Evolutionary conservation across 2,329 filamentous ascomycete species (phyloP), one percentile per base, ranked within the genome.

Genomic region (Colletotrichum sidae): DNA sequence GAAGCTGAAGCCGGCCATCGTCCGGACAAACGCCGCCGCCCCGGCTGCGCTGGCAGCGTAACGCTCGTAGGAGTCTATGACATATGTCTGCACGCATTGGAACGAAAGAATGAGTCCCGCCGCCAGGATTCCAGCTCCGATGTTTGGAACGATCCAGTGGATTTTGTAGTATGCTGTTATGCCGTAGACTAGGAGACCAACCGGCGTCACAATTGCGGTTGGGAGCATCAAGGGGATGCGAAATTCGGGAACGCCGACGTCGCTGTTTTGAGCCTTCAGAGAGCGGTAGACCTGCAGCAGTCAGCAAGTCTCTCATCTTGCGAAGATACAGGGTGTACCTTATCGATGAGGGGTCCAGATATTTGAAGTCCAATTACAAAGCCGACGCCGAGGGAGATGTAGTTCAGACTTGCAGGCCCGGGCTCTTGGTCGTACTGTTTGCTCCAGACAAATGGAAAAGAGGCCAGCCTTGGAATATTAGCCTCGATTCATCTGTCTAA

Each of bases 1-100:
- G 54, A 90, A 85, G 1, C 83, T 76, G 42, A 88, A 87, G 0
- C 85, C 87, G 0, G 83, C 80, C 56, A 89, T 75, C 2, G 82
- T 86, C 35, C 86, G 78, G 37, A 88, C 77, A 3, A 88, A 81
- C 0, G 85, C 84, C 11, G 84, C 84, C 0, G 68, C 68, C 1
- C 66, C 66, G 10, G 67, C 63, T 1, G 68, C 68, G 37, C 68
- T 69, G 13, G 68, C 68, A 1, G 66, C 61, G 44, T 69, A 69
- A 3, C 66, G 33, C 46, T 68, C 68, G 52, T 69, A 69, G 8
- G 68, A 67, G 54, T 69, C 66, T 12, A 69, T 81, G 2, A 88
- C 79, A 60, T 89, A 89, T 0, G 86, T 86, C 68, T 87, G 84
- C 39, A 85, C 82, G 33, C 85, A 84, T 72, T 86, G 85, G 67